Conservation (phyloP, 192 early-diverging fungal genomes). For the Rhizoclosmatium globosum region DNA sequence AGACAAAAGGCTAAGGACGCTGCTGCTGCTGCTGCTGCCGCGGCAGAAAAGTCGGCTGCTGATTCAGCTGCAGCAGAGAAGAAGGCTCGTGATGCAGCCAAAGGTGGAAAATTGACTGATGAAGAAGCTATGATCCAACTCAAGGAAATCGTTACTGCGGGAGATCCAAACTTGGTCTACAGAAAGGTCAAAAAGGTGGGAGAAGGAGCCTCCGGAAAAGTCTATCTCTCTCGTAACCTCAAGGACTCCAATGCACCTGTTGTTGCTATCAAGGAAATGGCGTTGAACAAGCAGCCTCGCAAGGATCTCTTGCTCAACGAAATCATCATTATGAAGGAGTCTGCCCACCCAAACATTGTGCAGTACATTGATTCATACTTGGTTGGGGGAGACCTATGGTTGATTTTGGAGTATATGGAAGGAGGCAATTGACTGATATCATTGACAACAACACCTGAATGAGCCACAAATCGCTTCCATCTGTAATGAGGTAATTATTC, state of each 20-base stretch:
- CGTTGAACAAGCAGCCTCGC: conserved; percentile 85
- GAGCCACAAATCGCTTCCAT: conserved; percentile 54
- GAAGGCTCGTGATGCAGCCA: background rate
- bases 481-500: conserved; percentile 72
- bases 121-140: conserved; percentile 93
- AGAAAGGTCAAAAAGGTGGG: conserved; percentile 30
- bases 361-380: conserved; percentile 89
- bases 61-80: background rate
- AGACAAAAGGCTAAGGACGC: background rate
- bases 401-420: conserved; percentile 96
- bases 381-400: conserved; percentile 84
- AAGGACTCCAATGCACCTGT: conserved; percentile 62
- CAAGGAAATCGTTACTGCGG: conserved; percentile 46
- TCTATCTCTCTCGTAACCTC: conserved; percentile 84
- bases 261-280: conserved; percentile 96
- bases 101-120: conserved; percentile 88
- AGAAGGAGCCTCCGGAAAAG: conserved; percentile 83
- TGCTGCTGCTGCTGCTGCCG: background rate
- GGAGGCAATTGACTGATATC: conserved; percentile 92
- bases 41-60: background rate
- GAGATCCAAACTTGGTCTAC: conserved; percentile 28
- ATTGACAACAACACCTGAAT: conserved; percentile 79
- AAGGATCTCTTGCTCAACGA: conserved; percentile 94
- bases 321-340: conserved; percentile 95
- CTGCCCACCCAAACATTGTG: conserved; percentile 89